Evolutionary conservation across 805 yeast genomes (phyloP), one percentile per base, ranked within the genome.

Genomic region (Jamesozyma spencerorum): DNA sequence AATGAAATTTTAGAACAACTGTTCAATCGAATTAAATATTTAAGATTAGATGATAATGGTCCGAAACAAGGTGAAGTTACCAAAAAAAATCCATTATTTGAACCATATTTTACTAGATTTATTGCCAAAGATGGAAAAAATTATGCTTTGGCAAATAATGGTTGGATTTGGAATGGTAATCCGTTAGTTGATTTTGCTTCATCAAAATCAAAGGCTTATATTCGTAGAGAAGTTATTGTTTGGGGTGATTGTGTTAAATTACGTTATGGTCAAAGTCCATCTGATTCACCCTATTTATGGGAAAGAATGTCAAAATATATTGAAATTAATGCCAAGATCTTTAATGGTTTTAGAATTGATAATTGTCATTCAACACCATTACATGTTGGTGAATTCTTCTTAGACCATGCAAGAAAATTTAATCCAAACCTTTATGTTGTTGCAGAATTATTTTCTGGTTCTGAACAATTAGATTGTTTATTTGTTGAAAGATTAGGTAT

Each of bases 151-250:
- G 97, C 95, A 3, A 92, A 92, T 57, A 90, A 92, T 55, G 98
- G 98, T 36, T 90, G 97, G 97, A 86, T 92, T 42, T 90, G 98
- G 98, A 88, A 85, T 39, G 97, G 95, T 10, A 80, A 90, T 50
- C 97, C 97, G 2, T 63, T 88, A 42, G 81, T 85, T 2, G 97
- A 90, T 63, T 90, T 90, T 71, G 98, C 97, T 0, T 82, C 95
- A 0, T 61, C 71, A 22, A 51, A 78, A 40, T 77, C 94, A 4
- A 81, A 76, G 54, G 88, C 94, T 3, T 90, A 92, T 56, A 63
- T 90, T 37, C 71, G 94, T 39, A 75, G 98, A 57, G 96, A 90
- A 60, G 95, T 90, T 11, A 87, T 90, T 49, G 85, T 90, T 19
- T 90, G 98, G 98, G 92, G 95, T 2, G 98, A 90, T 58, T 90